Conservation (phyloP, 2,329 filamentous ascomycete genomes). For the Xylaria sp. region DNA sequence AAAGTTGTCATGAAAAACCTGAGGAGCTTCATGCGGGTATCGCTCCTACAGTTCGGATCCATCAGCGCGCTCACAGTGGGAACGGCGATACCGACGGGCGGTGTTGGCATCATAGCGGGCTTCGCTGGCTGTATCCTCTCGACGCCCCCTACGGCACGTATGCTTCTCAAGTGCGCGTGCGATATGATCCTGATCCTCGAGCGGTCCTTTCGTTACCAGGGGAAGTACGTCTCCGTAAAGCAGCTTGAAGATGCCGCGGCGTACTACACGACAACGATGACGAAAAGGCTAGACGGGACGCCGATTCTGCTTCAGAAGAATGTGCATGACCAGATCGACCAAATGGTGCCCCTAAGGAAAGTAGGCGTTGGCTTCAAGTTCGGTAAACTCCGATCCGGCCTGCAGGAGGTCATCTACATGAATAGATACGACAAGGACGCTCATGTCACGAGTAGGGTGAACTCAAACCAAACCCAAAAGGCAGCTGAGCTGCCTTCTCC, state of each 20-base stretch:
- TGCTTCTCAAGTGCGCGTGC: slow-evolving; percentile 33
- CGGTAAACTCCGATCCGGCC: slow-evolving; percentile 18
- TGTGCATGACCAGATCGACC: slow-evolving; percentile 29
- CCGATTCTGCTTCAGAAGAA: slow-evolving; percentile 20
- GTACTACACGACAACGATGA: slow-evolving; percentile 30
- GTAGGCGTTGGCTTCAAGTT: slow-evolving; percentile 30
- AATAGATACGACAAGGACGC: slow-evolving; percentile 29
- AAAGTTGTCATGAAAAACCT: slow-evolving; percentile 26
- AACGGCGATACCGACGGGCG: slow-evolving; percentile 22
- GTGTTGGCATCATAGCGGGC: slow-evolving; percentile 23
- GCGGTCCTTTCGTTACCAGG: slow-evolving; percentile 29
- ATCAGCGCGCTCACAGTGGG: slow-evolving; percentile 21
- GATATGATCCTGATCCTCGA: slow-evolving; percentile 35
- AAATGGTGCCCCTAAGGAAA: slow-evolving; percentile 23
- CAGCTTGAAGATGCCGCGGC: slow-evolving; percentile 31
- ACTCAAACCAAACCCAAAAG: slow-evolving; percentile 11
- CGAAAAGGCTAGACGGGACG: slow-evolving; percentile 19
- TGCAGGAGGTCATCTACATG: slow-evolving; percentile 32
- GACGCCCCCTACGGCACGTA: slow-evolving; percentile 23
- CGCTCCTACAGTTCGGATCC: slow-evolving; percentile 22
- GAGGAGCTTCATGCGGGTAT: slow-evolving; percentile 26
- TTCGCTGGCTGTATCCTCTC: slow-evolving; percentile 28
- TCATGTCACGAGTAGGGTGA: slow-evolving; percentile 10
- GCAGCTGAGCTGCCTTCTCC: not conserved
- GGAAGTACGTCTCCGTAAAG: slow-evolving; percentile 32